Base-by-base conservation (phyloP, 495 filamentous ascomycete species). In the Xylaria sp. region DNA sequence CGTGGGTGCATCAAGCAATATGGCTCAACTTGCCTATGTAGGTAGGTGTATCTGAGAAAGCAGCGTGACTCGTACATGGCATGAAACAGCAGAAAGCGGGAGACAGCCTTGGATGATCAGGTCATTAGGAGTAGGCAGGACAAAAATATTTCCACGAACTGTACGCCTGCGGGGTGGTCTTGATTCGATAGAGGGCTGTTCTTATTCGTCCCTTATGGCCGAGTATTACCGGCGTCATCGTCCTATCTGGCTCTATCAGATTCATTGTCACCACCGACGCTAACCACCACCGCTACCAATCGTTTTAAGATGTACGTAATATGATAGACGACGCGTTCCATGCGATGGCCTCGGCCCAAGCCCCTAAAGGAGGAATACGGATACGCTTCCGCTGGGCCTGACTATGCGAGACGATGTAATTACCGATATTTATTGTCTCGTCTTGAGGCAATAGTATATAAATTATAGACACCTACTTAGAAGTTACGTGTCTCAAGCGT, bases 141-240 rank as follows among this genome's bases (percentile, higher is more conserved):
- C 12, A 48, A 63, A 63, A 24, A 43, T 44, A 63, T 63, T 63
- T 63, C 61, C 61, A 63, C 61, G 61, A 63, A 63, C 61, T 63
- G 41, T 12, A 61, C 4, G 21, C 2, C 37, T 15, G 21, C 17
- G 1, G 35, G 12, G 35, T 43, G 14, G 14, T 17, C 5, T 55
- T 17, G 17, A 26, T 11, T 14, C 21, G 14, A 53, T 7, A 11
- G 9, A 52, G 21, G 41, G 41, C 41, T 14, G 21, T 14, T 53
- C n/a, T 24, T 12, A 50, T 50, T 24, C 46, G 21, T 52, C 8
- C 48, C 48, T 53, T 59, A 59, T 12, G 33, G 19, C 57, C 57
- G 57, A 59, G 21, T 59, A 59, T 55, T 55, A 8, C 52, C 52
- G 52, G 26, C 12, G 7, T 55, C 6, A n/a, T 55, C 11, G 50